These are phyloP conservation scores for Saccharomyces hybrid DNA, from an alignment of 1,139 yeast genomes.

Conservation along the genomic window DNA sequence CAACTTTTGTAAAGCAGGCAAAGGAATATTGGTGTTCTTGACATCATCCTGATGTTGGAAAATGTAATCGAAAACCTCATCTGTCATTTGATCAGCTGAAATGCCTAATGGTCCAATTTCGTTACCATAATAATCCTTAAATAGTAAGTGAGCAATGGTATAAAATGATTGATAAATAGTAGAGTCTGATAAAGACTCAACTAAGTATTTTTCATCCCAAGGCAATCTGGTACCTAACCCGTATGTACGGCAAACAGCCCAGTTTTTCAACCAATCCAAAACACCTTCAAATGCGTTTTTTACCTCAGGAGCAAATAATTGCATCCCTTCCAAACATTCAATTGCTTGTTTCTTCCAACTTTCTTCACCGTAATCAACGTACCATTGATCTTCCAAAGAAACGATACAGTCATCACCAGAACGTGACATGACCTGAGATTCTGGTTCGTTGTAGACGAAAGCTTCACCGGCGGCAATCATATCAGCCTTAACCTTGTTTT, in stretches of 20 bases:
- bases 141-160: conserved; percentile 82
- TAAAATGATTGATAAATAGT: conserved; percentile 95
- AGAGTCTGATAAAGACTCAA: conserved; percentile 93
- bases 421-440: conserved; percentile 79
- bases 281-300: conserved; percentile 91
- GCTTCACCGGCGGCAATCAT: conserved; percentile 72
- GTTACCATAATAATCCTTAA: conserved; percentile 78
- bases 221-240: conserved; percentile 96
- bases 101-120: conserved; percentile 66
- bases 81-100: conserved; percentile 79
- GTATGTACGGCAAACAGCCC: conserved; percentile 97
- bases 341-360: conserved; percentile 81
- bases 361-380: conserved; percentile 94
- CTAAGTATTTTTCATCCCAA: conserved; percentile 92
- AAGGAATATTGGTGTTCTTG: conserved; percentile 50
- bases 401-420: conserved; percentile 97
- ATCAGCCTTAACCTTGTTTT: conserved; percentile 78
- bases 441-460: conserved; percentile 92
- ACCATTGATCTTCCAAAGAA: conserved; percentile 98
- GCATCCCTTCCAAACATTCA: conserved; percentile 71
- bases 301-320: conserved; percentile 77
- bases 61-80: conserved; percentile 87
- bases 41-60: conserved; percentile 65
- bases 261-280: conserved; percentile 92
- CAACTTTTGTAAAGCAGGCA: conserved; percentile 58